A percentile compares a stretch with the other conserved stretches of the same genome.
Evolutionary conservation across 805 yeast genomes (phyloP).

Genomic region (Candida parachauliodes): DNA sequence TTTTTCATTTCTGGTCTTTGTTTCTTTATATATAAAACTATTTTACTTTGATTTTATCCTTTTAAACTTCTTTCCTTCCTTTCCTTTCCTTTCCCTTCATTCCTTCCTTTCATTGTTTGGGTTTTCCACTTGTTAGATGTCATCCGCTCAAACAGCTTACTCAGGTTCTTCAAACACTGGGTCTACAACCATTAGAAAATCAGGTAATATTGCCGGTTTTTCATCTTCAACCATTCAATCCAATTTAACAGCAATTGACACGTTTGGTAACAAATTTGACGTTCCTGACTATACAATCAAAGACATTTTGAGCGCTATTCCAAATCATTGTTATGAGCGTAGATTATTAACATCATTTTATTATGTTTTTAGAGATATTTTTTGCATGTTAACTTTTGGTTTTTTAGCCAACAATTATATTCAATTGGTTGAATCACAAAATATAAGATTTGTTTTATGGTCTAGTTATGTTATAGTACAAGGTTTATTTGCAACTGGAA

Average conservation of each 20-base stretch:
- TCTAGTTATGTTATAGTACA: conserved; percentile 47
- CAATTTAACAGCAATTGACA: conserved; percentile 47
- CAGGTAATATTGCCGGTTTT: conserved; percentile 43
- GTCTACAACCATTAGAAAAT: conserved; percentile 14
- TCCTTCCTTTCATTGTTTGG: background rate
- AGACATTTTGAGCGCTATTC: conserved; percentile 69
- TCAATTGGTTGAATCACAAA: conserved; percentile 42
- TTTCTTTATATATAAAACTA: too few species aligned
- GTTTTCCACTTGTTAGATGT: too few species aligned
- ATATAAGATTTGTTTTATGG: conserved; percentile 58
- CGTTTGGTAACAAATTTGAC: conserved; percentile 61
- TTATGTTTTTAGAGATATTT: conserved; percentile 68
- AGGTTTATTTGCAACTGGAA: conserved; percentile 71
- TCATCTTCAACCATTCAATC: conserved; percentile 5
- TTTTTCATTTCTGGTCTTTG: conserved; percentile 1
- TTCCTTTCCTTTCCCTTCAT: background rate
- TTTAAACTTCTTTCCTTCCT: background rate
- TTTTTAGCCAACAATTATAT: conserved; percentile 49
- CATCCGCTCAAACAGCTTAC: conserved; percentile 9
- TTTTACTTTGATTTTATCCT: background rate
- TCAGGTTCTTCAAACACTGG: conserved; percentile 10
- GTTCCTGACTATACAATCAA: conserved; percentile 77
- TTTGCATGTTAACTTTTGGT: conserved; percentile 46
- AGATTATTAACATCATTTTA: conserved; percentile 49
- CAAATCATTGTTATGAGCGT: conserved; percentile 71